A percentile compares a stretch with the other conserved stretches of the same genome.
These are phyloP conservation scores for Conticribra weissflogii DNA, from an alignment of 108 stramenopile genomes.

Conservation along the genomic window DNA sequence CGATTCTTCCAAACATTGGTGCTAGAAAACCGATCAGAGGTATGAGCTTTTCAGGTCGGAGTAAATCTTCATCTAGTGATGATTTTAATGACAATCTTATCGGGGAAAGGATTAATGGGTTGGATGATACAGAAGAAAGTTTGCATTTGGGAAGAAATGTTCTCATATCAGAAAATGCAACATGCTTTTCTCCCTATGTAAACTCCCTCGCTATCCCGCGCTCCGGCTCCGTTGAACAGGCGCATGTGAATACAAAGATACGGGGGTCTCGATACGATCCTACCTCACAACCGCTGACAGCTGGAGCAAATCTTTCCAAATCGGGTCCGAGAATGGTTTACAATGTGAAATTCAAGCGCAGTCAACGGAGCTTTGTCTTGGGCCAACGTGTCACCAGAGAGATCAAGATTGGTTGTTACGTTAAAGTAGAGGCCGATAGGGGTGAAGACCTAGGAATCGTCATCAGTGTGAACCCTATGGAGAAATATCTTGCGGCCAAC, in stretches of 20 bases:
- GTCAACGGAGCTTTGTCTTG: slow-evolving; percentile 83
- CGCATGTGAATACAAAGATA: slow-evolving; percentile 9
- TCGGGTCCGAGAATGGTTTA: slow-evolving; percentile 79
- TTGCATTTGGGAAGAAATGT: slow-evolving; percentile 15
- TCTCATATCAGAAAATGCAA: slow-evolving; percentile 14
- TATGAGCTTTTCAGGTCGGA: background rate
- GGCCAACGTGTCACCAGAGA: slow-evolving; percentile 68
- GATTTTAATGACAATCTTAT: slow-evolving; percentile 31
- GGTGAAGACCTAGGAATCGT: slow-evolving; percentile 97
- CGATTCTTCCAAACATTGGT: slow-evolving; percentile 20
- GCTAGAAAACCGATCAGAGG: slow-evolving; percentile 13
- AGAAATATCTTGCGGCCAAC: slow-evolving; percentile 60
- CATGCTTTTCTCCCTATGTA: slow-evolving; percentile 18
- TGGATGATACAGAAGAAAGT: slow-evolving; percentile 20
- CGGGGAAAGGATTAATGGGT: slow-evolving; percentile 20
- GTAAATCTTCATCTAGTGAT: slow-evolving; percentile 8
- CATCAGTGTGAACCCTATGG: slow-evolving; percentile 65
- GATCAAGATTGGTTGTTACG: slow-evolving; percentile 91
- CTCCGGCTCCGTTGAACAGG: slow-evolving; percentile 8
- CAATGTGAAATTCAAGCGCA: slow-evolving; percentile 94
- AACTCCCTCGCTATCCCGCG: slow-evolving; percentile 30
- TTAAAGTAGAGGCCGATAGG: slow-evolving; percentile 98
- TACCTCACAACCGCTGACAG: slow-evolving; percentile 35
- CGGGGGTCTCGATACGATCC: slow-evolving; percentile 1
- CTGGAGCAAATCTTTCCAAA: slow-evolving; percentile 47